A percentile compares a stretch with the other conserved stretches of the same genome.
Evolutionary conservation across 2,329 filamentous ascomycete species (phyloP).

Genomic region (Thelonectria olida): DNA sequence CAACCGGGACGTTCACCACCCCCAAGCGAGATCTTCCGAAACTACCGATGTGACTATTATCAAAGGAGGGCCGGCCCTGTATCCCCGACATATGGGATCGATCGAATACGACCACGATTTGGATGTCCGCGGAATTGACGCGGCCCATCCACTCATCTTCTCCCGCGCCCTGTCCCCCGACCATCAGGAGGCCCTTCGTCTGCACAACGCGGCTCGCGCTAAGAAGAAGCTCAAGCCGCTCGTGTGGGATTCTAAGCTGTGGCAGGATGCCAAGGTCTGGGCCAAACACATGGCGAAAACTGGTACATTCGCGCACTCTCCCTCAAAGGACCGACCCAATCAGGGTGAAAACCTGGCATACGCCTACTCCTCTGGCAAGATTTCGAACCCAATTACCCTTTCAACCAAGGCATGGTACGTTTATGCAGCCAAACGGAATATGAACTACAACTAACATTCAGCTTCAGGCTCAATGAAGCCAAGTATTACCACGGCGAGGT

Average conservation of each 20-base stretch:
- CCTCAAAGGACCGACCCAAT: constrained; percentile 1
- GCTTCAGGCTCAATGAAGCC: constrained; percentile 29
- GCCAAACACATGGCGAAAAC: constrained; percentile 29
- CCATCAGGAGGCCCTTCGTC: constrained; percentile 20
- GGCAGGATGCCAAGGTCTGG: constrained; percentile 20
- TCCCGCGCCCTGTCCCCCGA: constrained; percentile 22
- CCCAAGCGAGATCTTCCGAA: neutral
- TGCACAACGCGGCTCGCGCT: constrained; percentile 30
- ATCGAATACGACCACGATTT: neutral
- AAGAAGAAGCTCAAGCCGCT: constrained; percentile 28
- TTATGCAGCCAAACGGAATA: accelerated
- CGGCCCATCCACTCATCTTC: neutral
- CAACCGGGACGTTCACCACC: neutral
- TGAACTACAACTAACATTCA: accelerated
- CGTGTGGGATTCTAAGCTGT: constrained; percentile 26
- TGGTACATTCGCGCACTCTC: constrained; percentile 28
- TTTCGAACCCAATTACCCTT: constrained; percentile 25
- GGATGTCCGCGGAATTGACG: neutral
- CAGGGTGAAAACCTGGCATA: constrained; percentile 38
- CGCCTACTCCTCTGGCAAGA: constrained; percentile 19
- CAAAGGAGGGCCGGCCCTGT: neutral
- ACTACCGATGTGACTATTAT: neutral
- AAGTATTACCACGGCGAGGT: constrained; percentile 30
- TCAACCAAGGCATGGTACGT: constrained; percentile 32
- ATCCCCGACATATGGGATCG: neutral